Conservation (phyloP, 345 rosid species). For the Orychophragmus violaceus region DNA sequence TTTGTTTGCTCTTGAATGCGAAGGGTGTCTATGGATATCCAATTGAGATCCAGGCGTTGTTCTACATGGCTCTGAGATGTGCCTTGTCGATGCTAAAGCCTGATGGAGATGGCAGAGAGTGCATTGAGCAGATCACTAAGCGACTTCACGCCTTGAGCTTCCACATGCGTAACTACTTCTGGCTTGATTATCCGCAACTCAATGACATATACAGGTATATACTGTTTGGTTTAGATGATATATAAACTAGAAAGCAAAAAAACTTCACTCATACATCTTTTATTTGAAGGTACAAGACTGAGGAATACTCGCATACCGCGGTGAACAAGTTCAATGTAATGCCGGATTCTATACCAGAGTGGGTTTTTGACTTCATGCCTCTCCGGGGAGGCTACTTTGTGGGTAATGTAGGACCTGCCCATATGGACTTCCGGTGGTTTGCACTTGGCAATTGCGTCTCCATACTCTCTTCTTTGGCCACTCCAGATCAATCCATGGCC, state of each 20-base stretch:
- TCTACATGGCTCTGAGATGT: conserved; percentile 61
- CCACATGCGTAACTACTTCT: conserved; percentile 56
- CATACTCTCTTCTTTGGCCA: conserved; percentile 51
- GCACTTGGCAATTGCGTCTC: conserved; percentile 55
- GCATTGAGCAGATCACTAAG: conserved; percentile 50
- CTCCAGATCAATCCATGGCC: conserved; percentile 60
- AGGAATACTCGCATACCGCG: conserved; percentile 63
- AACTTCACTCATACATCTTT: neutral
- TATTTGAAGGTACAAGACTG: conserved; percentile 35
- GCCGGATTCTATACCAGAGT: conserved; percentile 57
- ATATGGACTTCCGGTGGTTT: conserved; percentile 74
- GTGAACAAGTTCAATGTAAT: conserved; percentile 59
- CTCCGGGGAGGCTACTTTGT: conserved; percentile 60
- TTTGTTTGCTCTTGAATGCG: conserved; percentile 1
- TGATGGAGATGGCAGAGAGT: conserved; percentile 56
- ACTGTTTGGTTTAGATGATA: neutral
- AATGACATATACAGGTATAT: conserved; percentile 47
- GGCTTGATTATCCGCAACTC: conserved; percentile 62
- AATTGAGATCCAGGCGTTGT: conserved; percentile 73
- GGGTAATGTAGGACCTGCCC: conserved; percentile 72
- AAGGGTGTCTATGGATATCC: conserved; percentile 86
- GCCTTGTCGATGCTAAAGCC: conserved; percentile 59
- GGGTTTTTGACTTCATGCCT: conserved; percentile 72
- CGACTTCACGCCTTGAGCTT: conserved; percentile 54
- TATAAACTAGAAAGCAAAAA: neutral